These are phyloP conservation scores for Xylaria grammica DNA, from an alignment of 495 filamentous ascomycete genomes.

Conservation along the genomic window DNA sequence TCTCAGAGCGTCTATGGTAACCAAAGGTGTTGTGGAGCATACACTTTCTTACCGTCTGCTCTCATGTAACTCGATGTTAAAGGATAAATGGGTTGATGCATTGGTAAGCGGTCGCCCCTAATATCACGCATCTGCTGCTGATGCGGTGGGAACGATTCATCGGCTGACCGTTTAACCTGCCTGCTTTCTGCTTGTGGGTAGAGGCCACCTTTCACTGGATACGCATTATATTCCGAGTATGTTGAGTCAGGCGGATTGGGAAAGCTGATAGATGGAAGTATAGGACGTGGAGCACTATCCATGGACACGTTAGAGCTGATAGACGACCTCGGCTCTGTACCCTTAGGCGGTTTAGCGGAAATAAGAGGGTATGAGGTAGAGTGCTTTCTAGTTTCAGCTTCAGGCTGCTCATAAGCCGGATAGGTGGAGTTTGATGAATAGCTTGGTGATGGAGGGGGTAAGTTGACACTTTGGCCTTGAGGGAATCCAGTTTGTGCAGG, in stretches of 20 bases:
- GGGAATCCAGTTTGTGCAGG: conserved; percentile 35
- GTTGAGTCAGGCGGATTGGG: conserved; percentile 1
- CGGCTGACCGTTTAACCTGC: conserved; percentile 34
- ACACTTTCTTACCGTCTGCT: conserved; percentile 32
- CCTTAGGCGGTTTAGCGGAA: conserved; percentile 25
- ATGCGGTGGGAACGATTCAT: conserved; percentile 31
- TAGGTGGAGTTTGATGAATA: conserved; percentile 31
- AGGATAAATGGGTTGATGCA: conserved; percentile 25
- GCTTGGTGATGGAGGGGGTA: conserved; percentile 32
- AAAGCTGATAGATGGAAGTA: conserved; percentile 22
- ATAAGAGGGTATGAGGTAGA: conserved; percentile 35
- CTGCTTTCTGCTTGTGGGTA: conserved; percentile 34
- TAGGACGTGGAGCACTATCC: conserved; percentile 16
- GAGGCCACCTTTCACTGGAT: conserved; percentile 16
- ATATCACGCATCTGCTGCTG: conserved; percentile 34
- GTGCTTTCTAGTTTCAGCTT: conserved; percentile 28
- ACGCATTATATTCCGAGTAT: conserved; percentile 13
- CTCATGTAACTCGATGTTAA: conserved; percentile 28
- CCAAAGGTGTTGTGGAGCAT: conserved; percentile 25
- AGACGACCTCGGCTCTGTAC: conserved; percentile 14
- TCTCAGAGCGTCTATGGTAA: conserved; percentile 1
- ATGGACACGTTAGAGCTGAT: conserved; percentile 19
- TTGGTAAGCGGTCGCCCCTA: conserved; percentile 32
- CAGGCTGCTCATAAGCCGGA: conserved; percentile 32
- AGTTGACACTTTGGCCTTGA: conserved; percentile 23